phyloP scores from a whole-genome alignment of 1,139 yeast species.

The Geotrichum bryndzae region DNA sequence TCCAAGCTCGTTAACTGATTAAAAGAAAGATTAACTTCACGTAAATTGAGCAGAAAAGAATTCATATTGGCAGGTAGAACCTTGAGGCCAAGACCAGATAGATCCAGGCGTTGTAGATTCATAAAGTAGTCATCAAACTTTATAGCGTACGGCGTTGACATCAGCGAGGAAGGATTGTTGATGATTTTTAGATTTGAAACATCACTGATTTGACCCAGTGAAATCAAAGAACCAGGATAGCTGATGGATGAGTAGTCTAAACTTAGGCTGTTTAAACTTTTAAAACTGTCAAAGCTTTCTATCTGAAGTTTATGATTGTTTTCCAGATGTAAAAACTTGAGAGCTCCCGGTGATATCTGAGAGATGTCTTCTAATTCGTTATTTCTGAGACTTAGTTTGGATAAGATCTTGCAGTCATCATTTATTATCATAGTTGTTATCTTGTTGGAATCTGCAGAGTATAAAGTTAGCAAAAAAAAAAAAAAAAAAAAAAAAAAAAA shows the following conservation, averaged over 20 bases:
- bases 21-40: conserved; percentile 34
- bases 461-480: background rate
- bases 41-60: conserved; percentile 28
- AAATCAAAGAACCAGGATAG: background rate
- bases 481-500: background rate
- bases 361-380: background rate
- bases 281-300: background rate
- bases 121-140: conserved; percentile 23
- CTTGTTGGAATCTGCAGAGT: background rate
- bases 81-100: conserved; percentile 29
- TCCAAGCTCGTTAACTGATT: conserved; percentile 28
- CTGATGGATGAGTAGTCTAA: background rate
- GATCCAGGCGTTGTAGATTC: conserved; percentile 32
- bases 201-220: background rate
- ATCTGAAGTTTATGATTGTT: background rate
- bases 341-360: background rate
- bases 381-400: conserved; percentile 1
- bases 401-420: background rate
- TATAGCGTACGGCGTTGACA: background rate
- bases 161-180: background rate
- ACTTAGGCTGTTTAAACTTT: background rate
- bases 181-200: background rate
- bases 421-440: background rate
- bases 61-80: conserved; percentile 29
- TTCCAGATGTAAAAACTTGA: conserved; percentile 1